Conservation (phyloP, 306 rosid genomes). For the Notholithocarpus densiflorus region DNA sequence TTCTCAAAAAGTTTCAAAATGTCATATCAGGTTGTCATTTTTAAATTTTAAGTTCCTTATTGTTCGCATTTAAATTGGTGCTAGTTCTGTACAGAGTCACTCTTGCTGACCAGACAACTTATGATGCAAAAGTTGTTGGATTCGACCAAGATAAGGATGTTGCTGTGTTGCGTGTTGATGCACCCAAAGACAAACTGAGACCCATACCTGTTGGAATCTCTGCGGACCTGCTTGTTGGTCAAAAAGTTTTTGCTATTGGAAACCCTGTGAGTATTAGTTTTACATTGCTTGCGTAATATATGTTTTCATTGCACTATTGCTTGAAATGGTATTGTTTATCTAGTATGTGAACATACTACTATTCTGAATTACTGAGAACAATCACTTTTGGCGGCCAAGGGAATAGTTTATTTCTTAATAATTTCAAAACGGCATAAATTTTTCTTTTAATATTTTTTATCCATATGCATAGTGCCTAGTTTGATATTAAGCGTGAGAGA, state of each 20-base stretch:
- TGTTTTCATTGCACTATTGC: neutral
- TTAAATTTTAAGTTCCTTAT: neutral
- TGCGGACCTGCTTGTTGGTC: conserved; percentile 96
- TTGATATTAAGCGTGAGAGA: neutral
- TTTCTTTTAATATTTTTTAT: neutral
- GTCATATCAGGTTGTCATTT: neutral
- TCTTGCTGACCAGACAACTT: conserved; percentile 90
- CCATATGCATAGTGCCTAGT: neutral
- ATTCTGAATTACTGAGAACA: neutral
- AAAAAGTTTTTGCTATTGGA: conserved; percentile 95
- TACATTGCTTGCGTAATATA: neutral
- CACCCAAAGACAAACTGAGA: conserved; percentile 81
- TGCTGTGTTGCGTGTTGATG: conserved; percentile 82
- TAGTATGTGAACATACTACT: conserved; percentile 3
- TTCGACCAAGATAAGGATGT: conserved; percentile 99
- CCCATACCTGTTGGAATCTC: conserved; percentile 90
- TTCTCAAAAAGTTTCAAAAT: conserved; percentile 18
- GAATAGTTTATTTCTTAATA: neutral
- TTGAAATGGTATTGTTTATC: neutral
- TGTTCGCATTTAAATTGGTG: conserved; percentile 35
- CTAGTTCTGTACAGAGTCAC: conserved; percentile 80
- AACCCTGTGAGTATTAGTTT: conserved; percentile 68
- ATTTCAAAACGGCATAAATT: neutral
- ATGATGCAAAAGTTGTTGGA: conserved; percentile 86
- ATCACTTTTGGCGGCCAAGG: neutral